Conservation (phyloP, 345 rosid genomes). For the Noccaea bulbosa region DNA sequence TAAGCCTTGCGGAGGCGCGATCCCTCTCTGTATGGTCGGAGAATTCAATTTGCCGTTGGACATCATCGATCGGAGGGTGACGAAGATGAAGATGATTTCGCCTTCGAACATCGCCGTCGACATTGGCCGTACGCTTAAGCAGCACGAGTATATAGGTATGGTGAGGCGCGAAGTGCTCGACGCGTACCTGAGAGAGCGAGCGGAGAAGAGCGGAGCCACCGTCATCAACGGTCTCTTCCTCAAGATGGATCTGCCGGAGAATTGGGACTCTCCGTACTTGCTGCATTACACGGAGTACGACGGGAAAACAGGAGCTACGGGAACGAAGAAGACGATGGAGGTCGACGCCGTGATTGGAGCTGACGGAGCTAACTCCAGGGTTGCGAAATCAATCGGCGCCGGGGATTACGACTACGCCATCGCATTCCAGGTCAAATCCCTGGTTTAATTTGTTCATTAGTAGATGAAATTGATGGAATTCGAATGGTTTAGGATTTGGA, state of each 20-base stretch:
- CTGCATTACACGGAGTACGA: conserved; percentile 88
- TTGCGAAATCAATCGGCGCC: conserved; percentile 85
- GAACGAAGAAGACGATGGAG: conserved; percentile 75
- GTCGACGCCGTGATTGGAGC: conserved; percentile 97
- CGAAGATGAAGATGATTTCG: conserved; percentile 96
- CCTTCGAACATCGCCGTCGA: conserved; percentile 98
- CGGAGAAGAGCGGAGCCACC: conserved; percentile 69
- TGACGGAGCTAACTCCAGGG: conserved; percentile 94
- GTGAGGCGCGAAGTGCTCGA: conserved; percentile 90
- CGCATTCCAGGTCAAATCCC: conserved; percentile 75
- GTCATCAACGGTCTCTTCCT: conserved; percentile 85
- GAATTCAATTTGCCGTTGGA: conserved; percentile 94
- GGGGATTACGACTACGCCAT: conserved; percentile 96
- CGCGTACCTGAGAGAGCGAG: conserved; percentile 73
- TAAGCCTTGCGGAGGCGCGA: conserved; percentile 97
- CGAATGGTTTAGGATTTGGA: conserved; percentile 2
- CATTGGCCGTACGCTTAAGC: conserved; percentile 88
- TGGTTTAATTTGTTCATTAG: not conserved
- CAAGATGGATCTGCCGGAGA: conserved; percentile 78
- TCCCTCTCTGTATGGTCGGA: conserved; percentile 95
- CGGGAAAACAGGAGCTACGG: conserved; percentile 64
- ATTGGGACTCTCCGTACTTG: conserved; percentile 58
- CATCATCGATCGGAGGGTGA: conserved; percentile 82
- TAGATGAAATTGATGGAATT: not conserved
- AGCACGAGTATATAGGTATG: conserved; percentile 98